Conservation (phyloP, 768 basidiomycete species). For the Neoboletus magnificus region DNA sequence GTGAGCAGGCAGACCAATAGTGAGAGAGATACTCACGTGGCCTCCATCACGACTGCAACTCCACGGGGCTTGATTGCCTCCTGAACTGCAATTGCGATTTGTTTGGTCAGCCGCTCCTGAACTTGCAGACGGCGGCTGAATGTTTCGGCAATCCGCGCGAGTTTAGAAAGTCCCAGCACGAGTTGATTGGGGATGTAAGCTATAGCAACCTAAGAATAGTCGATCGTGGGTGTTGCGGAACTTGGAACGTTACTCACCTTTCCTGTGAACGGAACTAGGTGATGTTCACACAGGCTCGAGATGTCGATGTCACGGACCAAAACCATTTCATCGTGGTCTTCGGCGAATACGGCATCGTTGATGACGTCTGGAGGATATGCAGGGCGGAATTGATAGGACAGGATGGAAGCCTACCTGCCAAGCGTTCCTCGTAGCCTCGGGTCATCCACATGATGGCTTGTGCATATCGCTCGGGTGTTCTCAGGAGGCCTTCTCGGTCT, state of each 20-base stretch:
- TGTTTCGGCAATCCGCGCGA: constrained; percentile 95
- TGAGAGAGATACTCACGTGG: constrained; percentile 62
- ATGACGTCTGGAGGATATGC: constrained; percentile 72
- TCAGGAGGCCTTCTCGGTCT: constrained; percentile 84
- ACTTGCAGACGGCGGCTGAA: constrained; percentile 95
- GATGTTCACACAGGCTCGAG: constrained; percentile 97
- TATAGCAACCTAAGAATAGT: constrained; percentile 76
- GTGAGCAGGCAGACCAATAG: constrained; percentile 10
- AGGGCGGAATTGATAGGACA: constrained; percentile 10
- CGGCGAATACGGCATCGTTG: constrained; percentile 96
- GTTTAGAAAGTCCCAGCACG: constrained; percentile 92
- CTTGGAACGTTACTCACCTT: constrained; percentile 56
- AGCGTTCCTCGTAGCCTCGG: constrained; percentile 92
- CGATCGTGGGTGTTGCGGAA: constrained; percentile 20
- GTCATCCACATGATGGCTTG: constrained; percentile 99
- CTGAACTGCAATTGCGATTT: constrained; percentile 96
- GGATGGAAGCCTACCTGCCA: constrained; percentile 59
- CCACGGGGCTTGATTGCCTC: constrained; percentile 97
- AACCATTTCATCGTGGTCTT: constrained; percentile 99
- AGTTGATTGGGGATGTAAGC: constrained; percentile 95
- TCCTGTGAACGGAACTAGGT: constrained; percentile 96
- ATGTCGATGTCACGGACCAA: constrained; percentile 97
- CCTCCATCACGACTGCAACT: constrained; percentile 99
- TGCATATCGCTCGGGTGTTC: constrained; percentile 94
- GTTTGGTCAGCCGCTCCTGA: constrained; percentile 95